phyloP scores from a whole-genome alignment of 2,329 filamentous ascomycete species.

The Albophoma yamanashiensis region DNA sequence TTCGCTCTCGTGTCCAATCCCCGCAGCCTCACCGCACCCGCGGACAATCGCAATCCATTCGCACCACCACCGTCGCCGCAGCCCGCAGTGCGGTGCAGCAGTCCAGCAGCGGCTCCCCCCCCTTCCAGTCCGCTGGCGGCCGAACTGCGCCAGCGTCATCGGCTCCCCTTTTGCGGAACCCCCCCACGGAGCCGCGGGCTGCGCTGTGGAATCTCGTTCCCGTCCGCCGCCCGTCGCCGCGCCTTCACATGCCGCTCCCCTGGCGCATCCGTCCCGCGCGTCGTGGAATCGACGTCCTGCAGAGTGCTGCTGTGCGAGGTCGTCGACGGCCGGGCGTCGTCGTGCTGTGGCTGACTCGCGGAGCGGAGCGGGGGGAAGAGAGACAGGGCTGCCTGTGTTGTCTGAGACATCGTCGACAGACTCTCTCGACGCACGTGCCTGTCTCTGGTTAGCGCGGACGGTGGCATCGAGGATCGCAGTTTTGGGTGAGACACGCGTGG shows the following conservation, averaged over 20 bases:
- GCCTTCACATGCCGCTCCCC: not conserved
- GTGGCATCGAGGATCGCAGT: not conserved
- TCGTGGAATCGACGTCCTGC: not conserved
- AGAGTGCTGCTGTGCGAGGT: too few relatives aligned
- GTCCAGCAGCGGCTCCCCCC: too few relatives aligned
- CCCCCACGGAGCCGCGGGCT: not conserved
- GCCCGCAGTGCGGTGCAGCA: not conserved
- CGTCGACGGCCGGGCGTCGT: too few relatives aligned
- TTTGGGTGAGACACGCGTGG: not conserved
- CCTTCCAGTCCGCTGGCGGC: too few relatives aligned
- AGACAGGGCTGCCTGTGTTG: not conserved
- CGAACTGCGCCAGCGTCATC: too few relatives aligned
- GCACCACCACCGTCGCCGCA: not conserved
- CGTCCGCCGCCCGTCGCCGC: not conserved
- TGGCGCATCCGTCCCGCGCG: not conserved
- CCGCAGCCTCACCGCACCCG: not conserved
- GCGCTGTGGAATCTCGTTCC: not conserved
- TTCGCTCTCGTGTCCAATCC: not conserved
- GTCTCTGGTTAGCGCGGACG: not conserved
- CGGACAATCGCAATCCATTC: too few relatives aligned
- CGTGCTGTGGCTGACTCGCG: not conserved
- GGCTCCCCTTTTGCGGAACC: not conserved
- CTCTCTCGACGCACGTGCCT: not conserved
- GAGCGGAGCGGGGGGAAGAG: not conserved
- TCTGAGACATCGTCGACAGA: not conserved